These are phyloP conservation scores for Scedosporium minutisporum DNA, from an alignment of 2,329 filamentous ascomycete species.

Conservation along the genomic window DNA sequence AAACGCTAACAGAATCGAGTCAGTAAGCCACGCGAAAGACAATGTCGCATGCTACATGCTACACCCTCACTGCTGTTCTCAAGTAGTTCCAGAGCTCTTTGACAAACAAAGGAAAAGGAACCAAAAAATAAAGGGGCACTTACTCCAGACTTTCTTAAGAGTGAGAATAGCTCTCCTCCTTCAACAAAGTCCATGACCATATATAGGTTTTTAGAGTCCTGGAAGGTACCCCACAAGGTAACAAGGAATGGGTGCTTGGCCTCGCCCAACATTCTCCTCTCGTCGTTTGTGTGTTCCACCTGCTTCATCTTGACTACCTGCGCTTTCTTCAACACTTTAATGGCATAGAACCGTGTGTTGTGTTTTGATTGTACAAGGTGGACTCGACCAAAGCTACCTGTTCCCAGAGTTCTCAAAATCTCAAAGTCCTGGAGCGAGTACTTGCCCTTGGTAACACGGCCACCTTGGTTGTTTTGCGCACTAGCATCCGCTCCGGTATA, in stretches of 20 bases:
- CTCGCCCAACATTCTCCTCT: slow-evolving; percentile 87
- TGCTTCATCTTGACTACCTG: slow-evolving; percentile 99
- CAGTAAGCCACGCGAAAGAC: neutral
- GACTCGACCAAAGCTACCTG: slow-evolving; percentile 92
- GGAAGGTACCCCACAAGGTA: slow-evolving; percentile 96
- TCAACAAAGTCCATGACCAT: slow-evolving; percentile 99
- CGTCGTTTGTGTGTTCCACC: slow-evolving; percentile 98
- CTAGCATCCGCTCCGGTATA: neutral
- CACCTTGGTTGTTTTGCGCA: slow-evolving; percentile 6
- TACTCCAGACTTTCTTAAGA: slow-evolving; percentile 87
- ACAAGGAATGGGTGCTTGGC: slow-evolving; percentile 98
- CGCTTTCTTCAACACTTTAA: slow-evolving; percentile 97
- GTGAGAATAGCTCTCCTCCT: slow-evolving; percentile 91
- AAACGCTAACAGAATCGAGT: slow-evolving; percentile 57
- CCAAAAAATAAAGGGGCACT: slow-evolving; percentile 18
- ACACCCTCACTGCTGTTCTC: neutral
- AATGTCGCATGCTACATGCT: too few relatives aligned
- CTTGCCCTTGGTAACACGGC: slow-evolving; percentile 85
- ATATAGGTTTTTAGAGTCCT: slow-evolving; percentile 90
- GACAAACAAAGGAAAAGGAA: neutral
- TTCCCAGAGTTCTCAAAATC: slow-evolving; percentile 84
- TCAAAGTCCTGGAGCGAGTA: slow-evolving; percentile 88
- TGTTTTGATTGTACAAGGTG: slow-evolving; percentile 96
- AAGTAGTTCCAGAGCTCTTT: neutral
- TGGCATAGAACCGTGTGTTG: slow-evolving; percentile 94